Conservation (phyloP, 768 basidiomycete genomes). For the Boletellus ananiceps region DNA sequence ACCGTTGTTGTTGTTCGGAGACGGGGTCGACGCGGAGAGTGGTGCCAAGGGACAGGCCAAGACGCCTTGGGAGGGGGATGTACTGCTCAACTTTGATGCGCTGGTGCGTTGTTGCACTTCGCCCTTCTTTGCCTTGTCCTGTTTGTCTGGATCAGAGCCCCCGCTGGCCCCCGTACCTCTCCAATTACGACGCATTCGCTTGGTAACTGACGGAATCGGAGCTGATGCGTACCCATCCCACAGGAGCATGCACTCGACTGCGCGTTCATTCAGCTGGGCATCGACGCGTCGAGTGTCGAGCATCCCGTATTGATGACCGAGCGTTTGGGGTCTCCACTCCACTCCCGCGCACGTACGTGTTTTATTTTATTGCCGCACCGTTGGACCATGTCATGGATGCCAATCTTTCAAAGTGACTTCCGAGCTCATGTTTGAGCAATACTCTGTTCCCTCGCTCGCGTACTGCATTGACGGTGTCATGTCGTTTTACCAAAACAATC, state of each 20-base stretch:
- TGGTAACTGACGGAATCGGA: background rate
- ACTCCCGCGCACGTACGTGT: conserved; percentile 77
- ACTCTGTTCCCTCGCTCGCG: conserved; percentile 77
- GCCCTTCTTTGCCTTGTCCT: background rate
- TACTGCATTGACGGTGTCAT: conserved; percentile 90
- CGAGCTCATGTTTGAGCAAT: conserved; percentile 94
- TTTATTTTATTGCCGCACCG: background rate
- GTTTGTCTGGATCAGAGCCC: too few relatives aligned
- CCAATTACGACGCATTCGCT: too few relatives aligned
- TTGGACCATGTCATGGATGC: background rate
- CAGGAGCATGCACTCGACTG: conserved; percentile 96
- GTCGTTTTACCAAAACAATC: conserved; percentile 84
- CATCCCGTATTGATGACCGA: conserved; percentile 96
- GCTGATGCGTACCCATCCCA: conserved; percentile 23
- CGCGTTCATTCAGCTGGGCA: conserved; percentile 81
- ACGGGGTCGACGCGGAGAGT: conserved; percentile 82
- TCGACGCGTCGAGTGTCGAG: conserved; percentile 68
- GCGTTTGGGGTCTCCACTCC: conserved; percentile 79
- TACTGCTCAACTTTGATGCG: conserved; percentile 86
- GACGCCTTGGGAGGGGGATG: conserved; percentile 92
- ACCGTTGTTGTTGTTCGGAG: conserved; percentile 82
- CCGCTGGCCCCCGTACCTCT: too few relatives aligned
- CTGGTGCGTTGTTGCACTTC: conserved; percentile 55
- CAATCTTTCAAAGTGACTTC: conserved; percentile 70
- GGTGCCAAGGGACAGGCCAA: conserved; percentile 73